Base-by-base conservation (phyloP, 768 basidiomycete genomes). In the Tulasnella sp. region DNA sequence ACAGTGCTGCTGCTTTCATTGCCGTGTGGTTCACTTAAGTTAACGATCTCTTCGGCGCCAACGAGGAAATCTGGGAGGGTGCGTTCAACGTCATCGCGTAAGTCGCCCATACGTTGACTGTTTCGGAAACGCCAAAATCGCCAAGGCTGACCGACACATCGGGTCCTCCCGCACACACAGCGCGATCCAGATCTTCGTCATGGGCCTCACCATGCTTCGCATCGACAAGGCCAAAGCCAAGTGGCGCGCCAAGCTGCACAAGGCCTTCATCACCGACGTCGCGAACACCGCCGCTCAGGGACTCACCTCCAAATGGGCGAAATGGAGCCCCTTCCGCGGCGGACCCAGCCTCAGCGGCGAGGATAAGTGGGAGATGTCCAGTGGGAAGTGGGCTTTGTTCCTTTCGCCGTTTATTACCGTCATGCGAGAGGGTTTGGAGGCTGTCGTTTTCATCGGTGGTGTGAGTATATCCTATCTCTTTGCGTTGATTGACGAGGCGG, bases 51-150 rank as follows among this genome's bases (percentile, higher is more conserved):
- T 98, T 94, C 92, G 82, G 86, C 52, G 89, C 89, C 80, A 88
- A 94, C 7, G 97, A 99, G 83, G 87, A 90, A 74, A 83, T 96
- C 76, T 98, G 97, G 97, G 97, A 99, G 87, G 97, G 96, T 87
- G 79, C 81, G 81, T 85, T 86, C 81, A 81, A 80, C 38, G 75
- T 85, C 71, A 81, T 81, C 12, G 82, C 83, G 58, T 67, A 25
- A 5, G 19, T 70, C 31, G 12, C 77, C 79, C 25, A 29, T 93
- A 93, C 80, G 68, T 49, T 68, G 86, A 89, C 77, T 93, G 93
- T 84, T 89, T 78, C 83, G 93, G 75, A 85, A 6, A 39, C n/a
- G 22, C 45, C 29, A n/a, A n/a, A n/a, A n/a, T n/a, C n/a, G n/a
- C n/a, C n/a, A n/a, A n/a, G n/a, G n/a, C n/a, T n/a, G n/a, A n/a